phyloP scores from a whole-genome alignment of 257 asterid species.

The Datura wrightii region DNA sequence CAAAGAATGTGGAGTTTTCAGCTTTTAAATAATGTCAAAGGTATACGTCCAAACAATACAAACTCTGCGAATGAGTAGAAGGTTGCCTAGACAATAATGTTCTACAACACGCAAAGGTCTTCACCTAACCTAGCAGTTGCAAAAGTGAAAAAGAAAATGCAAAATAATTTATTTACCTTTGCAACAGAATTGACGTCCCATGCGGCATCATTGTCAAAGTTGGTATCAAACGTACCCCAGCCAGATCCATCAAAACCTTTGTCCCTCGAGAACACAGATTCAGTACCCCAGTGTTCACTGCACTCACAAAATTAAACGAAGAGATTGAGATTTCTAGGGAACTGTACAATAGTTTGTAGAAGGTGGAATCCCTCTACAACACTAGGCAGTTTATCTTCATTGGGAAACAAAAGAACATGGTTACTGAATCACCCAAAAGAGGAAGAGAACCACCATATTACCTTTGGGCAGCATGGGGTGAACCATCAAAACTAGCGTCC shows the following conservation, averaged over 20 bases:
- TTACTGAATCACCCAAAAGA: conserved; percentile 8
- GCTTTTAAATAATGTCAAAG: conserved; percentile 32
- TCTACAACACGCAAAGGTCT: neutral
- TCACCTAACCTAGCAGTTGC: neutral
- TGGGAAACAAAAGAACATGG: conserved; percentile 2
- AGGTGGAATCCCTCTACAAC: neutral
- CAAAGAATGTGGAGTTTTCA: conserved; percentile 6
- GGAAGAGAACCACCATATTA: conserved; percentile 32
- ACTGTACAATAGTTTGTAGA: neutral
- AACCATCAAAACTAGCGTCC: conserved; percentile 63
- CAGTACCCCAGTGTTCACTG: conserved; percentile 64
- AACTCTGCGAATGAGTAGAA: neutral
- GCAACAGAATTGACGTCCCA: conserved; percentile 62
- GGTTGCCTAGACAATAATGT: conserved; percentile 7
- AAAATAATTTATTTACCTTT: conserved; percentile 33
- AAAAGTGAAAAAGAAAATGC: conserved; percentile 22
- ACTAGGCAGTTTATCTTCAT: neutral
- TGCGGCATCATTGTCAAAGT: conserved; percentile 67
- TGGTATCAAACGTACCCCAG: conserved; percentile 78
- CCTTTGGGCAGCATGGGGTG: conserved; percentile 82
- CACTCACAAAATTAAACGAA: conserved; percentile 31
- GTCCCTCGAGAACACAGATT: conserved; percentile 44
- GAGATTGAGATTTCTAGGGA: conserved; percentile 11
- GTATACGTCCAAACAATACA: neutral
- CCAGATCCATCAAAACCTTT: conserved; percentile 69